These are phyloP conservation scores for Annulohypoxylon truncatum DNA, from an alignment of 2,329 filamentous ascomycete genomes.

Conservation along the genomic window DNA sequence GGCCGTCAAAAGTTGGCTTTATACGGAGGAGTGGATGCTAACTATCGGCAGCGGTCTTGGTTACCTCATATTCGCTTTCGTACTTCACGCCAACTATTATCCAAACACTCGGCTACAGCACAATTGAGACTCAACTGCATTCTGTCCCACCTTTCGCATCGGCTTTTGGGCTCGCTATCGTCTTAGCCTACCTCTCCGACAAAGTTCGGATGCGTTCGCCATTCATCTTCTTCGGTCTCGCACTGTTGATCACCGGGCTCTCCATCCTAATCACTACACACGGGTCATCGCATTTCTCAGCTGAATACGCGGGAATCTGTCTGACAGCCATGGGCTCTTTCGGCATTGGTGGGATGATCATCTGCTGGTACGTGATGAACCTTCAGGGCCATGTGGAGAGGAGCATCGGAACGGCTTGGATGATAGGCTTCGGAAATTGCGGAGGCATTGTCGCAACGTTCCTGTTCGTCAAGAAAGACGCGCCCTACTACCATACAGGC, in stretches of 20 bases:
- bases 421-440: slow-evolving; percentile 50
- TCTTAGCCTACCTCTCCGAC: slow-evolving; percentile 29
- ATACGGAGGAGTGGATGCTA: background rate
- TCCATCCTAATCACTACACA: slow-evolving; percentile 26
- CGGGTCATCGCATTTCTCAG: slow-evolving; percentile 42
- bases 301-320: slow-evolving; percentile 55
- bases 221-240: slow-evolving; percentile 6
- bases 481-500: slow-evolving; percentile 46
- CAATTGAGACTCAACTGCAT: slow-evolving; percentile 51
- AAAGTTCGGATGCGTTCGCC: slow-evolving; percentile 10
- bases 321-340: slow-evolving; percentile 54
- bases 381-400: slow-evolving; percentile 50
- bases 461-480: slow-evolving; percentile 44
- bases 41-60: slow-evolving; percentile 5
- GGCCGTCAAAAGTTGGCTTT: background rate
- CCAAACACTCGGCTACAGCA: slow-evolving; percentile 51
- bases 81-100: slow-evolving; percentile 54
- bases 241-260: slow-evolving; percentile 27
- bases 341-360: slow-evolving; percentile 41
- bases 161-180: slow-evolving; percentile 51
- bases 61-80: slow-evolving; percentile 48
- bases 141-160: slow-evolving; percentile 54
- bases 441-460: slow-evolving; percentile 51
- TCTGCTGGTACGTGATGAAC: slow-evolving; percentile 57
- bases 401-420: slow-evolving; percentile 48